Conservation (phyloP, 1,139 yeast species). For the Saccharomyces hybrid region DNA sequence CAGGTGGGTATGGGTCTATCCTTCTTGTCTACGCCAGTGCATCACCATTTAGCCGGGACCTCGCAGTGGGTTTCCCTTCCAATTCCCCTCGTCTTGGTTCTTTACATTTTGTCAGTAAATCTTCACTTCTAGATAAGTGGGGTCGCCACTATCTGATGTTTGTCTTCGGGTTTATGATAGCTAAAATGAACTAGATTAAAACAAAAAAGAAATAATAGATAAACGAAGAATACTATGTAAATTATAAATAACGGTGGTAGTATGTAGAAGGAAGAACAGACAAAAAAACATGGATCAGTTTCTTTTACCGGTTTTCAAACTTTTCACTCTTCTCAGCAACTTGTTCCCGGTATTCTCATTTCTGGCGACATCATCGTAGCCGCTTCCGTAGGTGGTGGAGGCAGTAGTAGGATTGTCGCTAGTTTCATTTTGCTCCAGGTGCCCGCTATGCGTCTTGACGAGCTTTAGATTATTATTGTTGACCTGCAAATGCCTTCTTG, state of each 20-base stretch:
- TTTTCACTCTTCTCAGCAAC: slow-evolving; percentile 67
- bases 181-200: too few relatives aligned
- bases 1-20: not conserved
- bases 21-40: not conserved
- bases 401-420: slow-evolving; percentile 4
- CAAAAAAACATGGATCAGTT: not conserved
- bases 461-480: slow-evolving; percentile 12
- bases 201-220: not conserved
- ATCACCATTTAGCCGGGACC: not conserved
- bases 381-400: not conserved
- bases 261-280: not conserved
- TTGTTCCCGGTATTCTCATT: slow-evolving; percentile 33
- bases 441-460: not conserved
- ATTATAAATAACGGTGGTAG: not conserved
- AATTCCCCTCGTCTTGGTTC: not conserved
- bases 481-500: slow-evolving; percentile 40
- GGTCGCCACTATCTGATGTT: not conserved
- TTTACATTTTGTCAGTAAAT: not conserved
- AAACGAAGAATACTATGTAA: not conserved
- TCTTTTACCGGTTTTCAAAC: slow-evolving; percentile 55
- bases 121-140: not conserved
- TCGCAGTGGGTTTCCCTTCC: not conserved
- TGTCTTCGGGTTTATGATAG: not conserved
- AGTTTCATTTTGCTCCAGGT: not conserved
- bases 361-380: slow-evolving; percentile 16